phyloP scores from a whole-genome alignment of 768 basidiomycete genomes.

The Naganishia friedmannii region DNA sequence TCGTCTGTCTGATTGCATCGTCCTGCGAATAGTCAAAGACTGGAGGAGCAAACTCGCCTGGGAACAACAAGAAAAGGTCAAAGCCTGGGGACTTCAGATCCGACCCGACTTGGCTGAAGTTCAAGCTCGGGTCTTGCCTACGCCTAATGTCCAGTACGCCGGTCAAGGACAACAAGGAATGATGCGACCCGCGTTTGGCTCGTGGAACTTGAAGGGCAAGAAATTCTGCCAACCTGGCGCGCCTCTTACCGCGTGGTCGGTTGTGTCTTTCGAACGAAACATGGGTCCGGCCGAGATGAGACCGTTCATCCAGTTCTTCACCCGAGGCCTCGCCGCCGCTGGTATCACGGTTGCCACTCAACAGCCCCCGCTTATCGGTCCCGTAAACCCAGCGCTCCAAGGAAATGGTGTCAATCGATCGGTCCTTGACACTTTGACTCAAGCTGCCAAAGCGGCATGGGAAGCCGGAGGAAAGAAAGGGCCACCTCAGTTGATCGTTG shows the following conservation, averaged over 20 bases:
- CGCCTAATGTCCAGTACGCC: constrained; percentile 43
- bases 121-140: constrained; percentile 43
- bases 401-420: constrained; percentile 13
- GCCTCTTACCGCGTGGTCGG: constrained; percentile 46
- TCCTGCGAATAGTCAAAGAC: constrained; percentile 27
- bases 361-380: constrained; percentile 30
- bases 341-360: constrained; percentile 39
- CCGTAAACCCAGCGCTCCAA: constrained; percentile 12
- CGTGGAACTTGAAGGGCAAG: constrained; percentile 48
- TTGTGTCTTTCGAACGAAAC: constrained; percentile 45
- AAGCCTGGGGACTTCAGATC: constrained; percentile 49
- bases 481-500: constrained; percentile 47
- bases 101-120: constrained; percentile 39
- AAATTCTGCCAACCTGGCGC: constrained; percentile 38
- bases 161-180: constrained; percentile 23
- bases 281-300: constrained; percentile 38
- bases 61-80: constrained; percentile 42
- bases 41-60: constrained; percentile 46
- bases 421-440: not conserved
- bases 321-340: constrained; percentile 30
- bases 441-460: constrained; percentile 36
- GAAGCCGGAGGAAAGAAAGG: constrained; percentile 39
- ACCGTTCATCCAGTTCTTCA: constrained; percentile 39
- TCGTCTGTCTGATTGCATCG: not conserved
- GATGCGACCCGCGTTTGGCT: constrained; percentile 36